These are phyloP conservation scores for Xylariales sp. DNA, from an alignment of 2,329 filamentous ascomycete species.

Conservation along the genomic window DNA sequence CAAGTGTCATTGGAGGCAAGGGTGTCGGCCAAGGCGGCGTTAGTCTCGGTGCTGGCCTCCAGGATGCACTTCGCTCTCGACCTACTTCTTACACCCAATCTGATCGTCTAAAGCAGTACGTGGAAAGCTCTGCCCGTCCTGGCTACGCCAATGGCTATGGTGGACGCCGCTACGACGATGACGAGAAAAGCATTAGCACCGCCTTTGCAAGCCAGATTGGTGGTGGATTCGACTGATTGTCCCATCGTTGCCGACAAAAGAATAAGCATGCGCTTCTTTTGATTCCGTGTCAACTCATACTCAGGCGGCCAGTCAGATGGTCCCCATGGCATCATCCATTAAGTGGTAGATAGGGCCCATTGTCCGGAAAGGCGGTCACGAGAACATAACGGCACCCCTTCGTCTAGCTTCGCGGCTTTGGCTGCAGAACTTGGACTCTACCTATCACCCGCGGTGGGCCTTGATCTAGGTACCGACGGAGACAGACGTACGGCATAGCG, in stretches of 20 bases:
- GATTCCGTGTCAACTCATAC: not conserved
- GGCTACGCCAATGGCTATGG: constrained; percentile 64
- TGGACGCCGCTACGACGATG: constrained; percentile 71
- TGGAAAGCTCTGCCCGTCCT: constrained; percentile 75
- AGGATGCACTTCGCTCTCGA: constrained; percentile 64
- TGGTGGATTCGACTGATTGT: constrained; percentile 33
- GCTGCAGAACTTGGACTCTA: too few relatives aligned
- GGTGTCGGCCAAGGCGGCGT: constrained; percentile 80
- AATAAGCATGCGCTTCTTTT: not conserved
- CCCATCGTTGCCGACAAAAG: not conserved
- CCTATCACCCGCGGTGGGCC: too few relatives aligned
- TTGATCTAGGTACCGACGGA: too few relatives aligned
- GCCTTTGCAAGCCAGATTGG: constrained; percentile 95
- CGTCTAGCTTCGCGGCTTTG: too few relatives aligned
- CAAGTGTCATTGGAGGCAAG: constrained; percentile 71
- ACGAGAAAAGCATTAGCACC: constrained; percentile 92
- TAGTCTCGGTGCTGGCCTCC: constrained; percentile 76
- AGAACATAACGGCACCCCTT: too few relatives aligned
- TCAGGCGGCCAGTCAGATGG: too few relatives aligned
- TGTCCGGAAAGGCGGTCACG: too few relatives aligned
- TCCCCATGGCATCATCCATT: too few relatives aligned
- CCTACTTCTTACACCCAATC: constrained; percentile 67
- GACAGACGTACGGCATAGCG: too few relatives aligned
- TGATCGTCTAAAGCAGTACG: constrained; percentile 90
- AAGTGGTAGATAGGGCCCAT: too few relatives aligned